Base-by-base conservation (phyloP, 1,284 basidiomycete species). In the Caloboletus firmus region DNA sequence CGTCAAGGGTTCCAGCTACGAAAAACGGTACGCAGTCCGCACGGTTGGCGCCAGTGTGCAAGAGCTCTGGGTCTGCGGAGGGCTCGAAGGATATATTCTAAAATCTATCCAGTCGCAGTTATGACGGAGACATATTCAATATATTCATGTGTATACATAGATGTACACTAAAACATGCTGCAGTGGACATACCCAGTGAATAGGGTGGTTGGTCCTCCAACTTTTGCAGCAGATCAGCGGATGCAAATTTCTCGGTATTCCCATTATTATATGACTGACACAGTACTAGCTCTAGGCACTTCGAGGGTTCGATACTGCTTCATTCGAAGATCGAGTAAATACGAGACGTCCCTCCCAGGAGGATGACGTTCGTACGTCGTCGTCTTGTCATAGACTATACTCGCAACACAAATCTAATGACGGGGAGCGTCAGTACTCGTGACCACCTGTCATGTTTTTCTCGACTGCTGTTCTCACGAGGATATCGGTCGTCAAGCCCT, bases 31-130 rank as follows among this genome's bases (percentile, higher is more conserved):
- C 67, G 64, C 66, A 12, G 81, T 93, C 11, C 83, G 87, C 39
- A 82, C 87, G 3, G 87, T 98, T 1, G 95, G 95, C 11, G 76
- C 83, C 41, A 95, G 93, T 67, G 95, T 98, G 48, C 95, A 98
- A 75, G 95, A 98, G 72, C 76, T 98, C 34, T 92, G 89, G 89
- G 74, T 89, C 11, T 91, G 87, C 63, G 89, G 87, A 13, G 89
- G 90, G 9, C 71, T 92, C 57, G 90, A 92, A 63, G 89, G 89
- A 5, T 91, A 82, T 65, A 85, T 92, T 50, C 69, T 90, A 59
- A 89, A 89, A 71, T 84, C 85, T 59, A 86, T 90, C 49, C 74
- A 76, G 59, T 61, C 64, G 20, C 64, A 69, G 48, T 44, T 48
- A 48, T 64, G 51, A 64, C 17, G 11, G 30, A 49, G 8, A 18